Percentiles rank a stretch among this genome's conserved stretches.
phyloP scores from a whole-genome alignment of 768 basidiomycete genomes.

The Kwoniella dejecticola region DNA sequence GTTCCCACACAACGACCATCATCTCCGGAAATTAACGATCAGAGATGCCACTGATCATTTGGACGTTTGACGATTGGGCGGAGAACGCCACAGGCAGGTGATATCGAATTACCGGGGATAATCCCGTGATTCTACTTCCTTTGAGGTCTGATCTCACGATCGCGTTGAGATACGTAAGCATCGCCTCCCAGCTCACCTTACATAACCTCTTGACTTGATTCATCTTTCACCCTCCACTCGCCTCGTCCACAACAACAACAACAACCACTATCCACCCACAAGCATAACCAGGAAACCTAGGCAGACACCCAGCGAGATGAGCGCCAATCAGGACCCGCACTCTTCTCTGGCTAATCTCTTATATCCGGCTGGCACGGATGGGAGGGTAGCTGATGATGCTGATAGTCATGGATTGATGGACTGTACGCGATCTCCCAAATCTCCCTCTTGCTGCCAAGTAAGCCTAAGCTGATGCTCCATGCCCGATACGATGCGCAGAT shows the following conservation, averaged over 20 bases:
- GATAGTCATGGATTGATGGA: slow-evolving; percentile 19
- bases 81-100: no score
- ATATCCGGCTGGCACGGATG: slow-evolving; percentile 5
- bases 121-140: neutral
- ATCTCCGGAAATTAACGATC: no score
- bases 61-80: no score
- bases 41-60: no score
- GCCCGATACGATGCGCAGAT: slow-evolving; percentile 1
- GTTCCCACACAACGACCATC: no score
- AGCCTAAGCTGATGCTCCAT: neutral
- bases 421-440: neutral
- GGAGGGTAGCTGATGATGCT: slow-evolving; percentile 3
- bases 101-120: neutral
- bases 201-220: slow-evolving; percentile 18
- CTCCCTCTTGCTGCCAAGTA: neutral
- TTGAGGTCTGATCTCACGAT: neutral
- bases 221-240: slow-evolving; percentile 20
- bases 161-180: slow-evolving; percentile 20
- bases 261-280: neutral
- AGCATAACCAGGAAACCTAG: no score
- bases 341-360: slow-evolving; percentile 15
- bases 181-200: slow-evolving; percentile 4
- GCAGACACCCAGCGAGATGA: neutral
- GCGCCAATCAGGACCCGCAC: slow-evolving; percentile 8
- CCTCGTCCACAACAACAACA: slow-evolving; percentile 10